These are phyloP conservation scores for Salix arbutifolia DNA, from an alignment of 345 rosid species.

Conservation along the genomic window DNA sequence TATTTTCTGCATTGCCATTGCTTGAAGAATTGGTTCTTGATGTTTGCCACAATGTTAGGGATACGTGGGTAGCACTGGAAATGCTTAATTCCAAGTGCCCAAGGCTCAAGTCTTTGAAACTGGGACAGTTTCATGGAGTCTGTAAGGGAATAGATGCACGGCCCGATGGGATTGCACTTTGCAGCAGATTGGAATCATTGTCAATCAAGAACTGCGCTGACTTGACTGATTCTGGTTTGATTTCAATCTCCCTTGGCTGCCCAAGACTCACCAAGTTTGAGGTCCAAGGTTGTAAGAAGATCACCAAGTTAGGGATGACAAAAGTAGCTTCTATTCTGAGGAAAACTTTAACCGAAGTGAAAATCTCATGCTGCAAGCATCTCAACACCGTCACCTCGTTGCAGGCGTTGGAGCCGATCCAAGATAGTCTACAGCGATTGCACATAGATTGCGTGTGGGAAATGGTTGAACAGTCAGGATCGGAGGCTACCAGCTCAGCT, in stretches of 20 bases:
- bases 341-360: conserved; percentile 54
- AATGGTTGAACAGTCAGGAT: conserved; percentile 3
- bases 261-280: conserved; percentile 56
- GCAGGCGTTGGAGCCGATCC: conserved; percentile 58
- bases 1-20: conserved; percentile 46
- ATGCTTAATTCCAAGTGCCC: conserved; percentile 51
- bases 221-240: conserved; percentile 74
- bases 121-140: conserved; percentile 70
- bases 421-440: conserved; percentile 51
- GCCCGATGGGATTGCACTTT: conserved; percentile 72
- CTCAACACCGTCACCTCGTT: conserved; percentile 50
- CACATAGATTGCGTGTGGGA: conserved; percentile 90
- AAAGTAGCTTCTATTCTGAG: conserved; percentile 47
- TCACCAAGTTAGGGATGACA: conserved; percentile 62
- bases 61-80: conserved; percentile 52
- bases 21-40: conserved; percentile 68
- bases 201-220: conserved; percentile 59
- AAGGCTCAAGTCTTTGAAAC: conserved; percentile 42
- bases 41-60: conserved; percentile 62
- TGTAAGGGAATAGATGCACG: conserved; percentile 56
- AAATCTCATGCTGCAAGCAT: conserved; percentile 66
- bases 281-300: conserved; percentile 73
- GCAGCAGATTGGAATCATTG: conserved; percentile 52
- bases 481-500: conserved; percentile 15
- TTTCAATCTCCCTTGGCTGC: conserved; percentile 82